Conservation (phyloP, 169 alveolate species). For the Pseudocohnilembus persalinus region DNA sequence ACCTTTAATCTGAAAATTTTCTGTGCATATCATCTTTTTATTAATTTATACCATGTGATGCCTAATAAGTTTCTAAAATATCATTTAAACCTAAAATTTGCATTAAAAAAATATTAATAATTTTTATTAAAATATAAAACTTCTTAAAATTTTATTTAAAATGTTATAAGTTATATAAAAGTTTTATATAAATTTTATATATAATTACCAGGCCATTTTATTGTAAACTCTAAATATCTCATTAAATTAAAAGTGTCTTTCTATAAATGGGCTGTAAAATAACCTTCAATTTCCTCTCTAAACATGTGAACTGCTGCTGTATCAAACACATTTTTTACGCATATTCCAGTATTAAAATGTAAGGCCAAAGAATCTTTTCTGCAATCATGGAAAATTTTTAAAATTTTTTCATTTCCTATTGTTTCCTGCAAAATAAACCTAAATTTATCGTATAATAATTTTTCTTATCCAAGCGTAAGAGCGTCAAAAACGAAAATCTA, state of each 20-base stretch:
- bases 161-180: no score
- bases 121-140: no score
- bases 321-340: not conserved
- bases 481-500: not conserved
- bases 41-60: slow-evolving; percentile 49
- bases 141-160: no score
- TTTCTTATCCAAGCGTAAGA: not conserved
- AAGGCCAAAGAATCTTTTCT: not conserved
- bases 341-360: not conserved
- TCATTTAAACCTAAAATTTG: slow-evolving; percentile 53
- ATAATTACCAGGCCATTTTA: not conserved
- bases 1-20: not conserved
- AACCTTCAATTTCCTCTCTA: not conserved
- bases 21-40: slow-evolving; percentile 25
- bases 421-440: not conserved
- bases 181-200: no score
- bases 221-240: not conserved
- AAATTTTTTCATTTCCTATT: not conserved
- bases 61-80: slow-evolving; percentile 41
- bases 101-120: no score
- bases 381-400: not conserved
- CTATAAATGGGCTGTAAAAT: not conserved
- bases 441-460: not conserved
- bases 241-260: not conserved
- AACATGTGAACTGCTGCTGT: not conserved